A percentile compares a stretch with the other conserved stretches of the same genome.
Conservation (phyloP, 345 rosid genomes). For the Geranium rotundifolium region DNA sequence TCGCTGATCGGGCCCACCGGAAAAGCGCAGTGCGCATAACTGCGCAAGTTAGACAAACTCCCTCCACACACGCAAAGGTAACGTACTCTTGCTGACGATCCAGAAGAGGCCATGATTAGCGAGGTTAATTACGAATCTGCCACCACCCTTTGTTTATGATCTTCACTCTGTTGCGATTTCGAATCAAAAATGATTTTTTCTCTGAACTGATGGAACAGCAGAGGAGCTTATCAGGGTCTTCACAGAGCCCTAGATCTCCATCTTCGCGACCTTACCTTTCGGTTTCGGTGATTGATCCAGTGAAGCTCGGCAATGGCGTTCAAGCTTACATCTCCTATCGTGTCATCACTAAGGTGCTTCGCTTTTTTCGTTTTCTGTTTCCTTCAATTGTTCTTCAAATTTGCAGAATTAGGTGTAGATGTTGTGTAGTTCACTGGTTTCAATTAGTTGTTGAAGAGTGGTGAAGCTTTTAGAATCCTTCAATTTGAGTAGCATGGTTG, state of each 20-base stretch:
- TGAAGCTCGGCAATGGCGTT: slow-evolving; percentile 95
- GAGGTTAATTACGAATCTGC: background rate
- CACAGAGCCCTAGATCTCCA: slow-evolving; percentile 85
- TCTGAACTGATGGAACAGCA: slow-evolving; percentile 37
- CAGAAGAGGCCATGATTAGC: background rate
- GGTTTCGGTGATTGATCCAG: slow-evolving; percentile 88
- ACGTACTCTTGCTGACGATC: background rate
- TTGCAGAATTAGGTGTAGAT: background rate
- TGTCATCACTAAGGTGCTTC: slow-evolving; percentile 75
- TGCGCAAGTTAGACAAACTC: background rate
- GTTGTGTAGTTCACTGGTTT: background rate
- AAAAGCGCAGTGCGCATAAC: background rate
- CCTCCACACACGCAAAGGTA: background rate
- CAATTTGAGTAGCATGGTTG: too few species aligned
- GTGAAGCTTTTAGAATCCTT: background rate
- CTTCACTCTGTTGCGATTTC: background rate
- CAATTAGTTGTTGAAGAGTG: background rate
- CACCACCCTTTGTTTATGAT: background rate
- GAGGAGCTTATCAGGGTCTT: slow-evolving; percentile 49
- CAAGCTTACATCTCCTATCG: slow-evolving; percentile 92
- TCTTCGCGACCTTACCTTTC: slow-evolving; percentile 56
- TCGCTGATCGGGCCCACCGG: background rate
- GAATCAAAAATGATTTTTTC: background rate
- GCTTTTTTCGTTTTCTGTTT: too few species aligned
- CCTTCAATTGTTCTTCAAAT: too few species aligned